Conservation (phyloP, 805 yeast species). For the Spathaspora gorwiae region DNA sequence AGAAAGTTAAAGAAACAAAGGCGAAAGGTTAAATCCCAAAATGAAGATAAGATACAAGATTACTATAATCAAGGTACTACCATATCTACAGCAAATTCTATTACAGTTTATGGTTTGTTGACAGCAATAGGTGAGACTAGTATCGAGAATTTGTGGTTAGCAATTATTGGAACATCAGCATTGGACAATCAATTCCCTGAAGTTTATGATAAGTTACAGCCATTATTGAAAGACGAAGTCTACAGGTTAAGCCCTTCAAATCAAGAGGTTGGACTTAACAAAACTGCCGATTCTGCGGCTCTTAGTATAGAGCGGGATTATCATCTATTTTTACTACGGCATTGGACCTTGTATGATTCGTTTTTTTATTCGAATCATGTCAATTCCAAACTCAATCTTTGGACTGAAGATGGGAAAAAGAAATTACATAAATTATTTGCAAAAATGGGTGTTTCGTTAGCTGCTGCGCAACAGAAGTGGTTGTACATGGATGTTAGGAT, state of each 20-base stretch:
- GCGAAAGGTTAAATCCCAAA: constrained; percentile 34
- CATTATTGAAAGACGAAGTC: constrained; percentile 79
- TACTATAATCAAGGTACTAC: constrained; percentile 86
- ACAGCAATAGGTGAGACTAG: constrained; percentile 81
- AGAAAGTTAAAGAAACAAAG: constrained; percentile 35
- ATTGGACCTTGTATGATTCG: constrained; percentile 89
- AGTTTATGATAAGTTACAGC: constrained; percentile 67
- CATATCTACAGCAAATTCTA: constrained; percentile 65
- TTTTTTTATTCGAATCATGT: constrained; percentile 89
- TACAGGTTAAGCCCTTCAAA: constrained; percentile 52
- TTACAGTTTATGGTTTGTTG: constrained; percentile 74
- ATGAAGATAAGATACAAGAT: constrained; percentile 57
- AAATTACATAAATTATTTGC: constrained; percentile 89
- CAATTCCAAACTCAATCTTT: constrained; percentile 77
- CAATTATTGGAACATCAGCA: constrained; percentile 85
- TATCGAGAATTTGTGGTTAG: constrained; percentile 69
- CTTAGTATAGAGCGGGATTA: constrained; percentile 78
- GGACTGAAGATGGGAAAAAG: constrained; percentile 90
- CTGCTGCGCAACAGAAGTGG: constrained; percentile 90
- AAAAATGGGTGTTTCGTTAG: constrained; percentile 88
- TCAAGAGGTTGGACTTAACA: constrained; percentile 9
- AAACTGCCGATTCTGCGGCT: constrained; percentile 39
- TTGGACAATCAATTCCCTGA: constrained; percentile 68
- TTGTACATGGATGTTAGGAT: constrained; percentile 77
- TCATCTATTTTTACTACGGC: constrained; percentile 78